Percentiles rank a stretch among this genome's conserved stretches.
Evolutionary conservation across 306 rosid genomes (phyloP).

Genomic region (barrel medic (Medicago truncatula)): DNA sequence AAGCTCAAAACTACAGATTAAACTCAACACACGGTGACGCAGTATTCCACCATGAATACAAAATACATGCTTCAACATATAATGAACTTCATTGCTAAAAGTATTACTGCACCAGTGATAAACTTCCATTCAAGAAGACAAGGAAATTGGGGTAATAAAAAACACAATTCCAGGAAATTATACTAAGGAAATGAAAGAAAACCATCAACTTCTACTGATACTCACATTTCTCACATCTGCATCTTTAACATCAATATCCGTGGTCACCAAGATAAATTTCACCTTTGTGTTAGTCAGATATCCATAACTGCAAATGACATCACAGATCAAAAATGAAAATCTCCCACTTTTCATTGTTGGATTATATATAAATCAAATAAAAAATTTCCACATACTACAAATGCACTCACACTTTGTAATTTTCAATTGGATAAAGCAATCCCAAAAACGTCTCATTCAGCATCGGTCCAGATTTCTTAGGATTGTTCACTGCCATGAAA

Average conservation of each 20-base stretch:
- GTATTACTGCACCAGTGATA: too few relatives aligned
- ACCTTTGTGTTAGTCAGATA: slow-evolving; percentile 96
- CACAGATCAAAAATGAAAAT: slow-evolving; percentile 11
- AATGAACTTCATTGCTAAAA: too few relatives aligned
- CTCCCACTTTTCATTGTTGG: background rate
- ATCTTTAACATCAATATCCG: slow-evolving; percentile 87
- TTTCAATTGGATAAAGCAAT: slow-evolving; percentile 91
- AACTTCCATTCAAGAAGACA: slow-evolving; percentile 12
- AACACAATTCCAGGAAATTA: background rate
- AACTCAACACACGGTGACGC: too few relatives aligned
- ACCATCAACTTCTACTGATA: slow-evolving; percentile 27
- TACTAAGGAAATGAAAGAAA: slow-evolving; percentile 6
- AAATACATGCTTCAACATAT: too few relatives aligned
- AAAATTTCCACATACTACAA: background rate
- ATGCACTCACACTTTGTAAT: slow-evolving; percentile 87
- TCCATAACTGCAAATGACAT: slow-evolving; percentile 68
- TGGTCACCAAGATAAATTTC: slow-evolving; percentile 91
- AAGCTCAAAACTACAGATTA: too few relatives aligned
- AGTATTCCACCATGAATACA: too few relatives aligned
- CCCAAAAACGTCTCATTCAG: slow-evolving; percentile 93
- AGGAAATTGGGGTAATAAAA: background rate
- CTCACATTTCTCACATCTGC: slow-evolving; percentile 94
- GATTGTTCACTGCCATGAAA: slow-evolving; percentile 79
- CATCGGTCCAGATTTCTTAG: slow-evolving; percentile 80
- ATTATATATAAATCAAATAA: slow-evolving; percentile 22